Evolutionary conservation across 169 alveolate species (phyloP), one percentile per base, ranked within the genome.

Genomic region (Perkinsus olseni): DNA sequence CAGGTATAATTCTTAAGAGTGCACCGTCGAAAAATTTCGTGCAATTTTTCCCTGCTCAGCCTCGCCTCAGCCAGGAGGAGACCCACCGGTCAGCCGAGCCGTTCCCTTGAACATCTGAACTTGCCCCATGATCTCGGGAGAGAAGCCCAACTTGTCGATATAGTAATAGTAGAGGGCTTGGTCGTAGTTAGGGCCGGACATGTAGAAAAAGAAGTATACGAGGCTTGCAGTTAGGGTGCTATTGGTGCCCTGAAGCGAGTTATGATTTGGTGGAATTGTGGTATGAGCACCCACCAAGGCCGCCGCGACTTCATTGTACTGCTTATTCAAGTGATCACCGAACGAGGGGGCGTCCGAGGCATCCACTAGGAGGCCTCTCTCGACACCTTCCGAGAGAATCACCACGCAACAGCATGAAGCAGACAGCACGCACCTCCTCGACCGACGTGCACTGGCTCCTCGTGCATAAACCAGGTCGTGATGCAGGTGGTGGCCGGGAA

Each of bases 151-250:
- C 39, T 91, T 38, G 39, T 91, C 62, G 24, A 91, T 62, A 51
- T 91, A 91, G 34, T n/a, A 91, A 28, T 91, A 91, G 74, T 91
- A 91, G 40, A 91, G 50, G n/a, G 93, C 93, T 48, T 91, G 82
- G 74, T 91, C 93, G 74, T 91, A 91, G 38, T 91, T 91, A 31
- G 93, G 93, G n/a, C 93, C 93, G 93, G 82, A 91, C 20, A 31
- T 39, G 74, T 91, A 91, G 38, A 38, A 38, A 40, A 38, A 36
- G 92, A 39, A 91, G 74, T 62, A 91, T 74, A 91, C 40, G 34
- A 91, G 74, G 39, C 82, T 62, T 28, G 82, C 82, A 21, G 82
- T 62, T 0, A 62, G 82, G 4, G 82, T 62, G 17, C 82, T 62
- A 24, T 62, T 62, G 28, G 82, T 28, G 1, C 82, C 82, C 82